Percentiles rank a stretch among this genome's conserved stretches.
phyloP scores from a whole-genome alignment of 1,139 yeast genomes.

The Geotrichum restrictum region DNA sequence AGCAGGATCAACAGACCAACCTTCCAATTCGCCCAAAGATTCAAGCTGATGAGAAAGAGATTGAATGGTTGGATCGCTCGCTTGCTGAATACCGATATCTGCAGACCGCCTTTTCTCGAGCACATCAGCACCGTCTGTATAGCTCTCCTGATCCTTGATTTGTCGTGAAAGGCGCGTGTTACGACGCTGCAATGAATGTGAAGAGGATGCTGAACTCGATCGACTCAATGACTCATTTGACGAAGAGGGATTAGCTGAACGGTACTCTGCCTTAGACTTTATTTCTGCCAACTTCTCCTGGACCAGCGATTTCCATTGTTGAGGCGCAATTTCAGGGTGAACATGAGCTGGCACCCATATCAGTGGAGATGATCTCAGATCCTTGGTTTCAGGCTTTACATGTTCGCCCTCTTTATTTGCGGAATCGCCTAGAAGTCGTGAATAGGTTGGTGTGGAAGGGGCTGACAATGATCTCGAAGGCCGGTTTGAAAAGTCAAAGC shows the following conservation, averaged over 20 bases:
- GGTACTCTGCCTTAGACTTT: constrained; percentile 43
- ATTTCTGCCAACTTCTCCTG: constrained; percentile 74
- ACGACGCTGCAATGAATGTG: constrained; percentile 24
- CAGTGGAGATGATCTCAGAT: constrained; percentile 27
- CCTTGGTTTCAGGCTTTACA: not conserved
- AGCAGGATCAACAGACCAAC: constrained; percentile 36
- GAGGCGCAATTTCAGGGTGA: constrained; percentile 92
- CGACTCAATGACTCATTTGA: constrained; percentile 9
- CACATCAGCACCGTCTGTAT: constrained; percentile 41
- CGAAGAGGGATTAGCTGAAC: constrained; percentile 1
- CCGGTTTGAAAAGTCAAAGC: constrained; percentile 15
- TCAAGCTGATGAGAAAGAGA: constrained; percentile 32
- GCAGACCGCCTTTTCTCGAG: constrained; percentile 31
- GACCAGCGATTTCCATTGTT: constrained; percentile 77
- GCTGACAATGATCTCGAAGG: constrained; percentile 11
- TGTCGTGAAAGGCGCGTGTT: constrained; percentile 41
- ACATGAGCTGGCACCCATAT: constrained; percentile 94
- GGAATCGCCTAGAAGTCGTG: not conserved
- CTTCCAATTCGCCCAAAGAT: constrained; percentile 36
- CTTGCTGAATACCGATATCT: constrained; percentile 25
- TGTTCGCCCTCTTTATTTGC: not conserved
- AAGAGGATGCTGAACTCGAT: constrained; percentile 5
- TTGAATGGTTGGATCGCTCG: constrained; percentile 29
- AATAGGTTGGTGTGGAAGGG: constrained; percentile 3
- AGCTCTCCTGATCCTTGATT: constrained; percentile 37